phyloP scores from a whole-genome alignment of 768 basidiomycete species.

The Asterophora lycoperdoides region DNA sequence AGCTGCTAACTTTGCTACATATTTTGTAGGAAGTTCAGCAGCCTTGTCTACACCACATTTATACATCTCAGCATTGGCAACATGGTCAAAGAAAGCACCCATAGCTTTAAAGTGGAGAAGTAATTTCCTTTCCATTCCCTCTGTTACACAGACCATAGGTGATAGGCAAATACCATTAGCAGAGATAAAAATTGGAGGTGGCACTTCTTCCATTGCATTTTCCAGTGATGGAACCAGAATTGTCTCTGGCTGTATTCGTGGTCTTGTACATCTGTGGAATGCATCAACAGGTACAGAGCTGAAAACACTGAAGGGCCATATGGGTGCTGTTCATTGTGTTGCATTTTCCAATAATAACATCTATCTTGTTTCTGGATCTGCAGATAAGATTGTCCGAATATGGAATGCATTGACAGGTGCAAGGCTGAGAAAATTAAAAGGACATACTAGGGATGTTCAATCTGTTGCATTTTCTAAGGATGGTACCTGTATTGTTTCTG shows the following conservation, averaged over 20 bases:
- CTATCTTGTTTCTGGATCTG: too few relatives aligned
- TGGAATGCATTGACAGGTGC: too few relatives aligned
- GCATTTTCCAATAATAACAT: too few relatives aligned
- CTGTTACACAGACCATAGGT: not conserved
- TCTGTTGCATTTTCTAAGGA: too few relatives aligned
- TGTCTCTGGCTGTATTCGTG: not conserved
- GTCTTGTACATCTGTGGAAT: not conserved
- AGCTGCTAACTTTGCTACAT: constrained; percentile 15
- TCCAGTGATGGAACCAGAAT: not conserved
- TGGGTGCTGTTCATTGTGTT: too few relatives aligned
- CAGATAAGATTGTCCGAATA: too few relatives aligned
- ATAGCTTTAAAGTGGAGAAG: not conserved
- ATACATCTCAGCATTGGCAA: constrained; percentile 18
- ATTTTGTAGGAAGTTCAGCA: constrained; percentile 14
- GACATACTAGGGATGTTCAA: too few relatives aligned
- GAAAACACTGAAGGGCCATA: too few relatives aligned
- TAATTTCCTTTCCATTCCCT: not conserved
- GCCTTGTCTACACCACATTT: constrained; percentile 15
- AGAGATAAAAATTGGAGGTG: not conserved
- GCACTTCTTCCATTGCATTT: not conserved
- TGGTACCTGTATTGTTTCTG: too few relatives aligned
- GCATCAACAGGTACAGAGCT: not conserved
- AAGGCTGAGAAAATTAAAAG: too few relatives aligned
- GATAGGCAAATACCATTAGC: not conserved
- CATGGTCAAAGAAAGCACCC: constrained; percentile 2